Evolutionary conservation across 1,284 basidiomycete species (phyloP).

Genomic region (Apiotrichum mycotoxinovorans): DNA sequence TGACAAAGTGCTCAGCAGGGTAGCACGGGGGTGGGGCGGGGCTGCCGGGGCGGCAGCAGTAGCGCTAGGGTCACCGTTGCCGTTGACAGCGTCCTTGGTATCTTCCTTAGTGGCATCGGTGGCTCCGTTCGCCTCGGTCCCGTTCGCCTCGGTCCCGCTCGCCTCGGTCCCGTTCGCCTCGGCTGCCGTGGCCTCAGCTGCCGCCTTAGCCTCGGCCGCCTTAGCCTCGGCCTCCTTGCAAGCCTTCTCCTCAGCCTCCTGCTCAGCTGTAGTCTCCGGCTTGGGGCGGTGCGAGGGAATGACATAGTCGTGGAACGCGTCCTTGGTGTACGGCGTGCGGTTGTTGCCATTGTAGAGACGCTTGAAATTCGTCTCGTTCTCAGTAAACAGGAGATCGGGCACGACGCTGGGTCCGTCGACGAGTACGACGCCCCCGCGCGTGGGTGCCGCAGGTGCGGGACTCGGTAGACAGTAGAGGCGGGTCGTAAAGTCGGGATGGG

Average conservation of each 20-base stretch:
- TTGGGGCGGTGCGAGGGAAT: slow-evolving; percentile 74
- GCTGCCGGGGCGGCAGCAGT: slow-evolving; percentile 58
- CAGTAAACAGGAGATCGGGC: slow-evolving; percentile 83
- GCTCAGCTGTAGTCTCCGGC: slow-evolving; percentile 36
- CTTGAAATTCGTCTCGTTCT: slow-evolving; percentile 95
- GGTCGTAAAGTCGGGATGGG: slow-evolving; percentile 68
- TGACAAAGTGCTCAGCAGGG: slow-evolving; percentile 60
- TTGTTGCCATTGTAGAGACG: slow-evolving; percentile 87
- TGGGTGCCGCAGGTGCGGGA: slow-evolving; percentile 77
- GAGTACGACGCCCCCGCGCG: slow-evolving; percentile 57
- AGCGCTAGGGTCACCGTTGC: slow-evolving; percentile 51
- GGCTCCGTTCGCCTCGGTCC: slow-evolving; percentile 3
- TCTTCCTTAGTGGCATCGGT: slow-evolving; percentile 13
- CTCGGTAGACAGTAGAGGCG: slow-evolving; percentile 87
- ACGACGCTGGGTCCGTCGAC: slow-evolving; percentile 66
- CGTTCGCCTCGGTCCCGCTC: slow-evolving; percentile 12
- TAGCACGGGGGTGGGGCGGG: slow-evolving; percentile 7
- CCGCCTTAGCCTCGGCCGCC: slow-evolving; percentile 29
- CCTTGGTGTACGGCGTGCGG: slow-evolving; percentile 79
- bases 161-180: slow-evolving; percentile 24
- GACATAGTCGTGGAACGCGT: slow-evolving; percentile 98
- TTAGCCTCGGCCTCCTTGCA: slow-evolving; percentile 15
- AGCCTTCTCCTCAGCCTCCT: slow-evolving; percentile 10
- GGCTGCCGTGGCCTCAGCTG: slow-evolving; percentile 32
- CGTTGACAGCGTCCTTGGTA: slow-evolving; percentile 8